These are phyloP conservation scores for Lipomyces sp. DNA, from an alignment of 805 yeast species.

Conservation along the genomic window DNA sequence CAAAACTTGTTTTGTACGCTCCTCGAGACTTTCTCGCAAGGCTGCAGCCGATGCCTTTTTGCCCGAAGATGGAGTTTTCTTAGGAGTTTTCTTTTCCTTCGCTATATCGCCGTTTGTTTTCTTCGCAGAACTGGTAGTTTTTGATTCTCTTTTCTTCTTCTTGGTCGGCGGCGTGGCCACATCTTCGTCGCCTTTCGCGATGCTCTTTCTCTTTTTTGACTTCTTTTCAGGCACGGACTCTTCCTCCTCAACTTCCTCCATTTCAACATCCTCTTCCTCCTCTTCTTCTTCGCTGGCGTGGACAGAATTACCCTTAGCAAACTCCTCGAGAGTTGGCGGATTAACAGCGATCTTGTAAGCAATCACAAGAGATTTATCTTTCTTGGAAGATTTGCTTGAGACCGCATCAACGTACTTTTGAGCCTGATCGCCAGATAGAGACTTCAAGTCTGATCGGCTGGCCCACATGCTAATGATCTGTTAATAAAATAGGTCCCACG, in stretches of 20 bases:
- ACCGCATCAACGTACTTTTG: constrained; percentile 46
- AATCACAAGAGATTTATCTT: constrained; percentile 51
- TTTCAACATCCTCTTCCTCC: constrained; percentile 43
- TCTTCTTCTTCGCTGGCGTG: constrained; percentile 44
- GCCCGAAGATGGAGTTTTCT: constrained; percentile 20
- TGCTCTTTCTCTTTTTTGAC: constrained; percentile 35
- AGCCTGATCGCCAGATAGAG: constrained; percentile 52
- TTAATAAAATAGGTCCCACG: neutral
- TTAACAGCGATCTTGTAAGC: constrained; percentile 63
- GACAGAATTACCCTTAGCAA: constrained; percentile 38
- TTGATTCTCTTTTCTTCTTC: constrained; percentile 13
- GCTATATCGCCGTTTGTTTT: constrained; percentile 23
- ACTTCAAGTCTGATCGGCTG: constrained; percentile 55
- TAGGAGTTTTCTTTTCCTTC: constrained; percentile 26
- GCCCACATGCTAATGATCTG: constrained; percentile 58
- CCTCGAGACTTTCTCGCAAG: constrained; percentile 24
- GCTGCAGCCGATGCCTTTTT: constrained; percentile 8
- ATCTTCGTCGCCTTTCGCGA: constrained; percentile 19
- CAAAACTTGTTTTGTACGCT: constrained; percentile 38
- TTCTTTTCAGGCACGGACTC: constrained; percentile 26
- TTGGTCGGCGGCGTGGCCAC: constrained; percentile 11
- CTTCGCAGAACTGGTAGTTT: constrained; percentile 14
- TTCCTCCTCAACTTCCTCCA: constrained; percentile 41
- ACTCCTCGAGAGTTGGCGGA: constrained; percentile 56
- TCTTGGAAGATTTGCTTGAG: constrained; percentile 39